Conservation (phyloP, 441 rosid species). For the Euphorbia schlechtendalii region DNA sequence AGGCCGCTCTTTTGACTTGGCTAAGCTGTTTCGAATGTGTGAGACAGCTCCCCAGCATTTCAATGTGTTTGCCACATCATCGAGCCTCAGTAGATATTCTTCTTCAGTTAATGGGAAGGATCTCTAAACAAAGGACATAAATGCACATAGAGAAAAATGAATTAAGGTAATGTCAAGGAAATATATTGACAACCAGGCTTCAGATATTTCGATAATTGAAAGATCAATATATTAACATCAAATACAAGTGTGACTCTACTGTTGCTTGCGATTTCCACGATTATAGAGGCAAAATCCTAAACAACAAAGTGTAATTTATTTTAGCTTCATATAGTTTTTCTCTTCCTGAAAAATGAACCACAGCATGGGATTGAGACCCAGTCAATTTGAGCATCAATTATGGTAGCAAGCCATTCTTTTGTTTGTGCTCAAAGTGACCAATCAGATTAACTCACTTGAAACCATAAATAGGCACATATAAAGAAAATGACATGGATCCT, state of each 20-base stretch:
- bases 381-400: neutral
- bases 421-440: neutral
- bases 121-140: slow-evolving; percentile 38
- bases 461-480: neutral
- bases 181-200: neutral
- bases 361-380: neutral
- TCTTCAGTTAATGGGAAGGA: slow-evolving; percentile 92
- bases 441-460: neutral
- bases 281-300: no score
- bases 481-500: neutral
- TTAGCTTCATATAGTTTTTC: neutral
- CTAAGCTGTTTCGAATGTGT: slow-evolving; percentile 77
- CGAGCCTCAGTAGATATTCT: slow-evolving; percentile 85
- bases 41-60: slow-evolving; percentile 97
- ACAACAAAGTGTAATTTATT: no score
- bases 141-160: neutral
- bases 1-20: slow-evolving; percentile 79
- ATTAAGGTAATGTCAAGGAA: neutral
- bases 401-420: neutral
- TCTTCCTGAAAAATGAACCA: neutral
- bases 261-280: no score
- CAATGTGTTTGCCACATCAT: slow-evolving; percentile 81
- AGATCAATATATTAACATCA: neutral
- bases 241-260: neutral
- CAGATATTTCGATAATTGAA: neutral